These are phyloP conservation scores for Stenogyne calaminthoides DNA, from an alignment of 305 asterid species.

Conservation along the genomic window DNA sequence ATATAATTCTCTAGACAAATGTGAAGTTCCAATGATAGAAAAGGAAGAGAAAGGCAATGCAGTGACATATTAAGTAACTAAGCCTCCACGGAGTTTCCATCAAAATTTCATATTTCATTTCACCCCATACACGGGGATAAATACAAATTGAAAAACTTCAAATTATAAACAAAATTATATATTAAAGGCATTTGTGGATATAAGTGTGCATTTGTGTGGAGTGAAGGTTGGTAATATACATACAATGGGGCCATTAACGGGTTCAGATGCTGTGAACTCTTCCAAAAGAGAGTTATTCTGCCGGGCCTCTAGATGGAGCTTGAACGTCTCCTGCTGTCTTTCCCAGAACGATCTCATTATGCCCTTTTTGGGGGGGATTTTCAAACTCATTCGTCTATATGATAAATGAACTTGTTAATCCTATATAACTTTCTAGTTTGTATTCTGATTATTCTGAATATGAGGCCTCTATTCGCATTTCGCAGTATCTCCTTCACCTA, in stretches of 20 bases:
- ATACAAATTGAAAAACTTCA: background rate
- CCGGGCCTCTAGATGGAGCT: background rate
- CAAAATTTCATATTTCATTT: background rate
- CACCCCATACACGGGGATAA: background rate
- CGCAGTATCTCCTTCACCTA: background rate
- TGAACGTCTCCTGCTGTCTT: background rate
- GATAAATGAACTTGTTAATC: background rate
- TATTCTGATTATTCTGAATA: too few species aligned
- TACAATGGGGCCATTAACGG: conserved; percentile 16
- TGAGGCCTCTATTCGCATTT: background rate
- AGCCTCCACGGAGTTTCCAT: background rate
- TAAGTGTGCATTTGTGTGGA: background rate
- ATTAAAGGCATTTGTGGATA: background rate
- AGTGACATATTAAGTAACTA: background rate
- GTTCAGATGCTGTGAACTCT: conserved; percentile 6
- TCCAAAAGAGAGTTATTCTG: background rate
- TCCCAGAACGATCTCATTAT: conserved; percentile 9
- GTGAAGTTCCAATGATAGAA: background rate
- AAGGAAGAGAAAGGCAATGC: background rate
- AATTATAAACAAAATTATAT: background rate
- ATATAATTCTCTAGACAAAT: background rate
- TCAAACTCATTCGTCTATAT: background rate
- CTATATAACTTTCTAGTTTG: background rate
- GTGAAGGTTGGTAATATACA: background rate
- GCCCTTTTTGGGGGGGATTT: background rate